A percentile compares a stretch with the other conserved stretches of the same genome.
These are phyloP conservation scores for Hypoxylon trugodes DNA, from an alignment of 495 filamentous ascomycete species.

Conservation along the genomic window DNA sequence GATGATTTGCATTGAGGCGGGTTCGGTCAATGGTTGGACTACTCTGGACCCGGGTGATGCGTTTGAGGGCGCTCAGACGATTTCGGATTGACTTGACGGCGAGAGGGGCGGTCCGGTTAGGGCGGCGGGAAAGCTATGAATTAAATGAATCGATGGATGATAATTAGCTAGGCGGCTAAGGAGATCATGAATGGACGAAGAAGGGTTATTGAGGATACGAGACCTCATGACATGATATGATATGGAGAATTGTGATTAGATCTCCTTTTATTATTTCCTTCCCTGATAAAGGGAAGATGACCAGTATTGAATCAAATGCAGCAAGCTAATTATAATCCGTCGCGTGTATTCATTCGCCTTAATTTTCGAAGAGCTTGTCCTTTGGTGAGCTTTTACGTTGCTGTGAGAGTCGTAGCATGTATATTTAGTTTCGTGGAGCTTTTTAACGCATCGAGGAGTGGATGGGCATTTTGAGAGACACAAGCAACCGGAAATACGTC, in stretches of 20 bases:
- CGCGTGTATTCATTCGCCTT: slow-evolving; percentile 2
- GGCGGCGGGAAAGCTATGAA: background rate
- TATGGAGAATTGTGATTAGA: slow-evolving; percentile 14
- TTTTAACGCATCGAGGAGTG: too few relatives aligned
- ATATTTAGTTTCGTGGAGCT: too few relatives aligned
- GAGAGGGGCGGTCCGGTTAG: background rate
- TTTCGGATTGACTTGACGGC: slow-evolving; percentile 50
- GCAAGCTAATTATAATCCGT: slow-evolving; percentile 18
- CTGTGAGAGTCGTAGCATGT: too few relatives aligned
- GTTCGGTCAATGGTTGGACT: slow-evolving; percentile 81
- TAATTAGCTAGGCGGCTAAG: background rate
- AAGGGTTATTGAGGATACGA: slow-evolving; percentile 15
- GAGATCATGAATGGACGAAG: background rate
- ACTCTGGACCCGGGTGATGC: slow-evolving; percentile 84
- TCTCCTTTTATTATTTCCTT: slow-evolving; percentile 19
- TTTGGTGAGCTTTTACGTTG: too few relatives aligned
- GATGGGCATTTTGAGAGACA: too few relatives aligned
- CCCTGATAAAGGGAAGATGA: slow-evolving; percentile 8
- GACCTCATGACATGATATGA: background rate
- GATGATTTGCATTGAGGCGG: slow-evolving; percentile 95
- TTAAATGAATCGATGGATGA: slow-evolving; percentile 19
- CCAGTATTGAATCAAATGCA: slow-evolving; percentile 14
- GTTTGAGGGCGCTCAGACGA: slow-evolving; percentile 88
- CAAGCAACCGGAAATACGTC: too few relatives aligned
- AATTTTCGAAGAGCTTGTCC: background rate